Evolutionary conservation across 257 asterid species (phyloP), one percentile per base, ranked within the genome.

Genomic region (Buddleja alternifolia): DNA sequence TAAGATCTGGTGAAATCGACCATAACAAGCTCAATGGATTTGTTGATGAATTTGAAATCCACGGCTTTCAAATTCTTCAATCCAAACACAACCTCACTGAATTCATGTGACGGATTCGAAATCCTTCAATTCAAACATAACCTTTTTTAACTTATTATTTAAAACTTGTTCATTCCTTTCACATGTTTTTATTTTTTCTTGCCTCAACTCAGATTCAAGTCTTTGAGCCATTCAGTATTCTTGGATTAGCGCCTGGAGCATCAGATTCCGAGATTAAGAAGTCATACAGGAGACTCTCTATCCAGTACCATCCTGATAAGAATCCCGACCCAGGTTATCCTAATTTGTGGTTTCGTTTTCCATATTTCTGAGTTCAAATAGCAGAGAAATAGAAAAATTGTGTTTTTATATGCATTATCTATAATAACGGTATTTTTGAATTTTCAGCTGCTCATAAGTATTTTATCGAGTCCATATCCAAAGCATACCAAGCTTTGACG

Each of bases 401-500:
- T 67, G 34, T 17, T 50, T 15, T 63, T 24, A 24, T 29, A 3
- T 45, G 53, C 24, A 39, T 73, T 24, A 7, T 10, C 47, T 37
- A 65, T 75, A 37, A 60, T 64, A 15, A 63, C 44, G 25, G 15
- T 62, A 29, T 19, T 68, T 80, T 67, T 60, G 32, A 50, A 70
- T 69, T 78, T 84, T 53, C 93, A 93, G 99, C 83, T 78, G 99
- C 96, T 64, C 77, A 90, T 66, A 93, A 83, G 76, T 90, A 84
- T 75, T 93, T 93, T 76, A 84, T 93, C 69, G 99, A 90, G 86
- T 87, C 73, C 70, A 85, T 93, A 72, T 70, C 99, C 70, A 93
- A 93, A 79, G 97, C 99, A 50, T 93, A 93, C 82, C 97, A 93
- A 81, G 99, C 99, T 52, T 79, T 90, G 81, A 93, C 99, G 10